Conservation (phyloP, 345 rosid genomes). For the Salix purpurea region DNA sequence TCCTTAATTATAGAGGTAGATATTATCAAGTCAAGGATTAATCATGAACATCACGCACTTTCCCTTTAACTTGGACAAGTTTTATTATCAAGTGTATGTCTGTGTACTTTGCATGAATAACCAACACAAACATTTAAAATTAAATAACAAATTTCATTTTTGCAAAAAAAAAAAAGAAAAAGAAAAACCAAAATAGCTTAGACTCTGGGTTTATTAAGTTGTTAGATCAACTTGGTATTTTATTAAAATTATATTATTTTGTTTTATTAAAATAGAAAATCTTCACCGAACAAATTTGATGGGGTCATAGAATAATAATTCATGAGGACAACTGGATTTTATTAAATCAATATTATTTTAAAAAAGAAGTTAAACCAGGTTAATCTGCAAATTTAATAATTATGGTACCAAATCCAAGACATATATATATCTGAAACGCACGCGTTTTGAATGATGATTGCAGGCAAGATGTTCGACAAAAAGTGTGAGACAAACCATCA, state of each 20-base stretch:
- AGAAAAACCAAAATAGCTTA: not conserved
- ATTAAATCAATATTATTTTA: too few relatives aligned
- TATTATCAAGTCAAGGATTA: not conserved
- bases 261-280: too few relatives aligned
- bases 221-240: too few relatives aligned
- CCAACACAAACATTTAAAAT: not conserved
- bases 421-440: constrained; percentile 1
- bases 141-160: not conserved
- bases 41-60: not conserved
- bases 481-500: constrained; percentile 30
- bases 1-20: not conserved
- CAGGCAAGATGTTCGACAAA: constrained; percentile 30
- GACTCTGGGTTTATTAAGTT: too few relatives aligned
- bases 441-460: constrained; percentile 30
- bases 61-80: not conserved
- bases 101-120: not conserved
- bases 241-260: too few relatives aligned
- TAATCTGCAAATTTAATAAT: too few relatives aligned
- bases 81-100: too few relatives aligned
- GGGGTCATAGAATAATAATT: too few relatives aligned
- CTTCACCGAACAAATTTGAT: too few relatives aligned
- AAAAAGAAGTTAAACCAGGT: too few relatives aligned
- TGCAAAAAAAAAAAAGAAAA: not conserved
- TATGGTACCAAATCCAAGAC: not conserved
- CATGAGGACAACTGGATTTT: too few relatives aligned